phyloP scores from a whole-genome alignment of 768 basidiomycete species.

The Termitomyces sp. region DNA sequence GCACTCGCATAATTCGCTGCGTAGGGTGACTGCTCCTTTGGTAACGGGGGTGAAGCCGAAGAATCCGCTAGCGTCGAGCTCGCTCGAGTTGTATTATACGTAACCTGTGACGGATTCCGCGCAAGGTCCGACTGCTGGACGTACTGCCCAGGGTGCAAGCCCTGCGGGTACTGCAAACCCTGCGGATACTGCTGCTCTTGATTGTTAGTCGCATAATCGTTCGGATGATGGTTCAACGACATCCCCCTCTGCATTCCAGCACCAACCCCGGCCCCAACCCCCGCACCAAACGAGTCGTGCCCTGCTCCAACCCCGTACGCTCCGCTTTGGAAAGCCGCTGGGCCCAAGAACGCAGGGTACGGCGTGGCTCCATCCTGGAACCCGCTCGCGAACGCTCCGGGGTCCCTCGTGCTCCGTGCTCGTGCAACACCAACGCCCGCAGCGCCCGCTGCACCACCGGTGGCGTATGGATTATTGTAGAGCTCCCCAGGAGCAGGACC shows the following conservation, averaged over 20 bases:
- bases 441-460: constrained; percentile 21
- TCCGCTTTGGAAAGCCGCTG: constrained; percentile 9
- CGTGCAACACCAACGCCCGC: constrained; percentile 41
- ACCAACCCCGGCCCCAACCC: not conserved
- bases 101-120: not conserved
- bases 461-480: constrained; percentile 23
- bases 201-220: not conserved
- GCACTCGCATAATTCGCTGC: not conserved
- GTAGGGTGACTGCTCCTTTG: not conserved
- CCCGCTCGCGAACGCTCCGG: constrained; percentile 25
- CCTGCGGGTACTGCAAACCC: not conserved
- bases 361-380: constrained; percentile 32
- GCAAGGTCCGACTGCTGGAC: not conserved
- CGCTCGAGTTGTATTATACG: not conserved
- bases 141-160: not conserved
- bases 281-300: not conserved
- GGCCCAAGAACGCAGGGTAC: constrained; percentile 34
- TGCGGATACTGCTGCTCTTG: not conserved
- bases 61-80: not conserved
- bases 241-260: constrained; percentile 12
- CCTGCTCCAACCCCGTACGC: constrained; percentile 12
- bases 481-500: constrained; percentile 24
- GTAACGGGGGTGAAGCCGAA: not conserved
- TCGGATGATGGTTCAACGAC: constrained; percentile 10
- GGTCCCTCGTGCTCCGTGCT: constrained; percentile 28